These are phyloP conservation scores for Luvunga scandens DNA, from an alignment of 345 rosid species.

Conservation along the genomic window DNA sequence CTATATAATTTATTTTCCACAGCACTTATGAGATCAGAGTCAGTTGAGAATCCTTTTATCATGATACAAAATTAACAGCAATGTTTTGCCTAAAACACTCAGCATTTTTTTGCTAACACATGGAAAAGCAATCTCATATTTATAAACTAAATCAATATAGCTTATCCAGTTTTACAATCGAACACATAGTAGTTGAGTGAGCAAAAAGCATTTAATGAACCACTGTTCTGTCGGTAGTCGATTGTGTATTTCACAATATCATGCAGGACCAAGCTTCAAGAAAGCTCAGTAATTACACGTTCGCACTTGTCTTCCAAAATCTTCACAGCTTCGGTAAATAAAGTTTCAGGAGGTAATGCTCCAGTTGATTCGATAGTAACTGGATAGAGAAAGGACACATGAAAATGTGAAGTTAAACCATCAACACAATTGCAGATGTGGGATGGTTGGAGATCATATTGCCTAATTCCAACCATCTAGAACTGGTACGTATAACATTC, in stretches of 20 bases:
- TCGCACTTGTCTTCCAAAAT: slow-evolving; percentile 82
- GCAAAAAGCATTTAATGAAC: background rate
- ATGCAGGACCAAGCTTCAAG: slow-evolving; percentile 34
- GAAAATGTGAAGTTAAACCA: background rate
- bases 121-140: background rate
- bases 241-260: background rate
- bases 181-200: background rate
- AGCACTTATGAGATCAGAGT: background rate
- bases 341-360: slow-evolving; percentile 71
- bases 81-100: background rate
- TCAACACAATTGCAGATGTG: background rate
- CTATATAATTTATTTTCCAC: background rate
- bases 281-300: slow-evolving; percentile 63
- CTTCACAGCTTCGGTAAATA: slow-evolving; percentile 91
- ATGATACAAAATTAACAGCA: background rate
- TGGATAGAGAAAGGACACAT: slow-evolving; percentile 20
- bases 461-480: background rate
- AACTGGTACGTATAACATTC: background rate
- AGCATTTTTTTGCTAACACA: background rate
- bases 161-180: background rate
- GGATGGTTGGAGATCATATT: background rate
- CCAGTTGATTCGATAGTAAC: slow-evolving; percentile 92
- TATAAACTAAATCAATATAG: background rate
- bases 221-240: background rate
- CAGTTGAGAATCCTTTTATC: background rate